Base-by-base conservation (phyloP, 805 yeast species). In the Yamadazyma scolyti region DNA sequence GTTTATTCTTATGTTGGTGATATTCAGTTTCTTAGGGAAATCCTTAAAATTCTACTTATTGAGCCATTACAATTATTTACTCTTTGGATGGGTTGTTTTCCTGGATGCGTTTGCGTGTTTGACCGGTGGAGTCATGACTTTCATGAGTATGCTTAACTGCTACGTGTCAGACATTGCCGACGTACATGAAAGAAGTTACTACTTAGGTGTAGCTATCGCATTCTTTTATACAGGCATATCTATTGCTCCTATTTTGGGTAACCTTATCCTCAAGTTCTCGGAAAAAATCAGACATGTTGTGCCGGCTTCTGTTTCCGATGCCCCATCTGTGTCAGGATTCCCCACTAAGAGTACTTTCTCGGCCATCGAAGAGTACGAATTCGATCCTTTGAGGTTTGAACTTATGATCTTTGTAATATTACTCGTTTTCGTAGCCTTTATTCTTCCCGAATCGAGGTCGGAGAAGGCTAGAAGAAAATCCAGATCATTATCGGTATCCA, bases 121-220 rank as follows among this genome's bases (percentile, higher is more conserved):
- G 3, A 73, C 79, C n/a, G 96, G 96, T 15, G 82, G 87, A 0
- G 29, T 71, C 6, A 54, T 75, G 37, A 67, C 79, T 5, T 45
- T 79, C 20, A 46, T 82, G 30, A 74, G 81, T 7, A 57, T 82
- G 18, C 60, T 76, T 9, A 79, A 79, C 48, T 75, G 89, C 37
- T 87, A 85, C 48, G 68, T 83, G 11, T 65, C 86, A 4, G 96
- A 87, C 57, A 76, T 85, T 23, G 79, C 78, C 5, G 80, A 77
- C 13, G 71, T 84, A 1, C 67, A 63, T 20, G 65, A 73, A 33
- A 60, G 95, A 39, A 70, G 76, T 15, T 67, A 72, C 31, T 63
- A 71, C 13, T 60, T 84, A 42, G 85, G 89, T 9, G 57, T 75
- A 17, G 58, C 73, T 16, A 62, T 72, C 49, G 84, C 89, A 8